A percentile compares a stretch with the other conserved stretches of the same genome.
Evolutionary conservation across 2,329 filamentous ascomycete genomes (phyloP).

Genomic region (Ampelomyces quisqualis): DNA sequence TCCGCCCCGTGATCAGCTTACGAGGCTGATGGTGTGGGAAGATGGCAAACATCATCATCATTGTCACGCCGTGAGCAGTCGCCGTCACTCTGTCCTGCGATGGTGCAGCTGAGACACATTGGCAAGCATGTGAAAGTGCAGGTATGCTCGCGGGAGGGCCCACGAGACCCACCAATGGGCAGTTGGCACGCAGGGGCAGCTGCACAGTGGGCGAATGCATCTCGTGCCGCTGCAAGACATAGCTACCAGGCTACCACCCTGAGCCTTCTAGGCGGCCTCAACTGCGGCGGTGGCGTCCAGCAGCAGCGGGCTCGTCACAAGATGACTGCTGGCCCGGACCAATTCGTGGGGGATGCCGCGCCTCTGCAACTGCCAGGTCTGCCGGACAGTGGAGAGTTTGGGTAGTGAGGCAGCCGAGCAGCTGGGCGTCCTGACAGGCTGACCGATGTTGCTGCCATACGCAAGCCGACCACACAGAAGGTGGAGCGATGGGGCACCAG

Average conservation of each 20-base stretch:
- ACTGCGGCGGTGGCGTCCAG: conserved; percentile 30
- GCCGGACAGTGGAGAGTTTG: conserved; percentile 11
- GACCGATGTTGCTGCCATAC: conserved; percentile 5
- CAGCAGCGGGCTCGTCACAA: conserved; percentile 33
- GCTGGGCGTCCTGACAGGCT: conserved; percentile 20
- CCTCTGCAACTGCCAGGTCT: conserved; percentile 16
- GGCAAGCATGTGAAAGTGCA: conserved; percentile 2
- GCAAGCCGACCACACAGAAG: conserved; percentile 5
- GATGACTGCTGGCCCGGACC: conserved; percentile 23
- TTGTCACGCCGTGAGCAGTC: conserved; percentile 5
- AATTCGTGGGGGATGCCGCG: conserved; percentile 15
- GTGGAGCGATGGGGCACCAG: conserved; percentile 33
- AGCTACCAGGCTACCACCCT: too few relatives aligned
- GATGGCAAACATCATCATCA: conserved; percentile 3
- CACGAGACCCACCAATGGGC: conserved; percentile 10
- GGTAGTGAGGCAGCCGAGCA: conserved; percentile 20
- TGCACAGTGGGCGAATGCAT: conserved; percentile 19
- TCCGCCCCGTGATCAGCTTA: conserved; percentile 33
- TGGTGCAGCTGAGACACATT: conserved; percentile 6
- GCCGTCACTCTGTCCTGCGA: conserved; percentile 1
- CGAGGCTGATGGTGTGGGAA: conserved; percentile 10
- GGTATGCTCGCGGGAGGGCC: conserved; percentile 5
- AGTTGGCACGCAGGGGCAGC: conserved; percentile 10
- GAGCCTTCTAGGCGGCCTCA: conserved; percentile 22
- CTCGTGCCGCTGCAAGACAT: conserved; percentile 35